These are phyloP conservation scores for Onygena corvina DNA, from an alignment of 2,329 filamentous ascomycete species.

Conservation along the genomic window DNA sequence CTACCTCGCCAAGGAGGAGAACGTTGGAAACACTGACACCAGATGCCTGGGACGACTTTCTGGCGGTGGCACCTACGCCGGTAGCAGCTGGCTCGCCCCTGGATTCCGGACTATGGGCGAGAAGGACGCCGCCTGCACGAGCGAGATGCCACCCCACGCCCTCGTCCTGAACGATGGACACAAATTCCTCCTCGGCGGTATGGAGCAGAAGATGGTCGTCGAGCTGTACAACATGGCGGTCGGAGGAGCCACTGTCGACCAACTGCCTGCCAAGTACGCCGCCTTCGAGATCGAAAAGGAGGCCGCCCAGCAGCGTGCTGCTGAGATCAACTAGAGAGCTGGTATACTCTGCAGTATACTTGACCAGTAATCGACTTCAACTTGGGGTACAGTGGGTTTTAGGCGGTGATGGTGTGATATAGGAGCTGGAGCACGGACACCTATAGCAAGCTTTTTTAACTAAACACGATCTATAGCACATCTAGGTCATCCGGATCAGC, in stretches of 20 bases:
- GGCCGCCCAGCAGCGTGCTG: neutral
- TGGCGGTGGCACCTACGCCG: neutral
- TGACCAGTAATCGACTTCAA: no score
- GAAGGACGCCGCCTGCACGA: neutral
- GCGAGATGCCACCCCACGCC: neutral
- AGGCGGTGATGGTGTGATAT: no score
- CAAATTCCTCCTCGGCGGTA: neutral
- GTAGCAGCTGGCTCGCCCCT: neutral
- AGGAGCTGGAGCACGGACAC: no score
- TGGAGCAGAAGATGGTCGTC: neutral
- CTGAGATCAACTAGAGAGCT: no score
- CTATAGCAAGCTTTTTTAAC: no score
- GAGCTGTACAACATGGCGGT: neutral
- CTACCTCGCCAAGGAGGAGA: neutral
- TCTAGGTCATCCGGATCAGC: no score
- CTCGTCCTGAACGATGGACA: slow-evolving; percentile 7
- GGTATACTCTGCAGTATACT: no score
- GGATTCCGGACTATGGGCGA: neutral
- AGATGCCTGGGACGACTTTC: neutral
- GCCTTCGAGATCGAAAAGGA: slow-evolving; percentile 3
- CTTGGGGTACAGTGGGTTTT: no score
- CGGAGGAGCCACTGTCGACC: neutral
- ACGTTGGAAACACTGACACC: neutral
- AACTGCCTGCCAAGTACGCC: neutral
- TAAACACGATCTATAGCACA: no score